Evolutionary conservation across 75 land plant species (phyloP).

Genomic region (Adiantum capillusveneris): DNA sequence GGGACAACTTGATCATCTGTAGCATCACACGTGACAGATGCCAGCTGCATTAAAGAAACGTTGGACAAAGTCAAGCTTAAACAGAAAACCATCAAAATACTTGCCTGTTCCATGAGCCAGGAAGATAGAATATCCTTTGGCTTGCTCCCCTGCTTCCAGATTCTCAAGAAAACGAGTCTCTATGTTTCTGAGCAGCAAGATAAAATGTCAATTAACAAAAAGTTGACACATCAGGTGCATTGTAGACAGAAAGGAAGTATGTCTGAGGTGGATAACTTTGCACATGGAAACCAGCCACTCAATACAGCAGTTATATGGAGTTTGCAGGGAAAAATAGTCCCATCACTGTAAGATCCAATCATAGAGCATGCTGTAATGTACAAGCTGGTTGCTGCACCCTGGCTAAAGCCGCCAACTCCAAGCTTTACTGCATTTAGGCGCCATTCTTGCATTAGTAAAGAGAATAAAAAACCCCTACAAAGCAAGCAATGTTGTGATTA

Average conservation of each 20-base stretch:
- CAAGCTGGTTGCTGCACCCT: conserved; percentile 83
- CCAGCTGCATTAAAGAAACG: background rate
- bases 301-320: conserved; percentile 59
- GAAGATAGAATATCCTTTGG: conserved; percentile 54
- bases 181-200: conserved; percentile 33
- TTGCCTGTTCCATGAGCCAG: conserved; percentile 73
- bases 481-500: too few relatives aligned
- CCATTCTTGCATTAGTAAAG: too few relatives aligned
- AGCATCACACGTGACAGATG: background rate
- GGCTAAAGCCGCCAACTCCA: conserved; percentile 92
- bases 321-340: conserved; percentile 56
- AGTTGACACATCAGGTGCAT: background rate
- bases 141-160: conserved; percentile 51
- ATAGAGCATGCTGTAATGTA: conserved; percentile 71
- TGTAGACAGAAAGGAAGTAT: background rate
- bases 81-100: background rate
- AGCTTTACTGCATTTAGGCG: conserved; percentile 42
- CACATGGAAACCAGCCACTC: conserved; percentile 92
- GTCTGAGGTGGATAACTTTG: conserved; percentile 35
- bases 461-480: too few relatives aligned
- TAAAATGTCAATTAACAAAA: too few relatives aligned
- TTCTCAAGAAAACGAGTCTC: conserved; percentile 44
- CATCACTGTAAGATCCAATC: conserved; percentile 62
- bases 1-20: conserved; percentile 74
- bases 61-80: background rate